Evolutionary conservation across 2,329 filamentous ascomycete genomes (phyloP).

Genomic region (Alternaria novae-zelandiae): DNA sequence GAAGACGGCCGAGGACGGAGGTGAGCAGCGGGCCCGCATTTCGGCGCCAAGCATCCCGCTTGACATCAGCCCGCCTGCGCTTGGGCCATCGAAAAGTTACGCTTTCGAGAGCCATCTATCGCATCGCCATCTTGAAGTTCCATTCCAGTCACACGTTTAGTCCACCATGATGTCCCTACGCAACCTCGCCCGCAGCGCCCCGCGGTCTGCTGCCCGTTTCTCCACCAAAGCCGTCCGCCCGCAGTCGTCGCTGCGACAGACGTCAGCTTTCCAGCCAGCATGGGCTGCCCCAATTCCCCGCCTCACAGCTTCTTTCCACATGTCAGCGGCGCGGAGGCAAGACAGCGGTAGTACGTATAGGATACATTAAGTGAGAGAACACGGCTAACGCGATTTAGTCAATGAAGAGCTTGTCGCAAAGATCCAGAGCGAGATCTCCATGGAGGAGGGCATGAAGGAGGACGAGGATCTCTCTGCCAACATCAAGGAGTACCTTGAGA

Average conservation of each 20-base stretch:
- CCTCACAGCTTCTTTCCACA: slow-evolving; percentile 52
- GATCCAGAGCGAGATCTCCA: slow-evolving; percentile 63
- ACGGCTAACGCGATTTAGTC: slow-evolving; percentile 30
- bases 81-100: slow-evolving; percentile 32
- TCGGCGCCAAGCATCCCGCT: slow-evolving; percentile 15
- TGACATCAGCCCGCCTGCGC: slow-evolving; percentile 26
- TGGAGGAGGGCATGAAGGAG: slow-evolving; percentile 82
- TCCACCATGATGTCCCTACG: slow-evolving; percentile 54
- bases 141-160: neutral
- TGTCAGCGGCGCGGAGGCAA: slow-evolving; percentile 48
- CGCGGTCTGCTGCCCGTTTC: slow-evolving; percentile 52
- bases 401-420: slow-evolving; percentile 86
- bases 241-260: slow-evolving; percentile 44
- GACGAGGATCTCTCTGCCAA: slow-evolving; percentile 74
- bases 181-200: slow-evolving; percentile 53
- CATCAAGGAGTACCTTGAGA: slow-evolving; percentile 87
- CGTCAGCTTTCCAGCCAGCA: slow-evolving; percentile 42
- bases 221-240: slow-evolving; percentile 48
- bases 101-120: slow-evolving; percentile 11
- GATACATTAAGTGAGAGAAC: neutral
- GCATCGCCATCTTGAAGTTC: slow-evolving; percentile 4
- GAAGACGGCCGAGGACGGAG: slow-evolving; percentile 1
- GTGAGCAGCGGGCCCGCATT: slow-evolving; percentile 12
- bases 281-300: slow-evolving; percentile 39
- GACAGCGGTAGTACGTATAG: slow-evolving; percentile 33